These are phyloP conservation scores for Agrocybe pediades DNA, from an alignment of 768 basidiomycete species.

Conservation along the genomic window DNA sequence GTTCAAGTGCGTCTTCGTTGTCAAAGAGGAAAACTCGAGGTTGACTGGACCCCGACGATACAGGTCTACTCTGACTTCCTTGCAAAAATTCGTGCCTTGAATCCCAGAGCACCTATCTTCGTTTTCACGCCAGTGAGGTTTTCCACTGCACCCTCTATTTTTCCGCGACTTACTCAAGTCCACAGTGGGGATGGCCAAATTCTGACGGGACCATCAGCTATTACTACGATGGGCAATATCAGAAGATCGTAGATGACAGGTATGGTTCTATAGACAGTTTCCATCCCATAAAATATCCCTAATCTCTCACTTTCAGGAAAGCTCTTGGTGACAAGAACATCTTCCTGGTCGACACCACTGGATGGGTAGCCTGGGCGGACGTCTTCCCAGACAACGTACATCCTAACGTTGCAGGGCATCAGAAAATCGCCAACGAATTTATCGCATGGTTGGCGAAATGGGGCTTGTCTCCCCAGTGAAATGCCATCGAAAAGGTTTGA, in stretches of 20 bases:
- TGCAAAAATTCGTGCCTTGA: slow-evolving; percentile 41
- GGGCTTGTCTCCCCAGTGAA: slow-evolving; percentile 33
- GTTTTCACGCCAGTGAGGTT: slow-evolving; percentile 51
- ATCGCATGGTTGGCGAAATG: slow-evolving; percentile 46
- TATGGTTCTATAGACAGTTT: slow-evolving; percentile 14
- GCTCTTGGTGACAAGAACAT: slow-evolving; percentile 46
- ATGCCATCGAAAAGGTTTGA: neutral
- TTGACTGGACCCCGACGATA: neutral
- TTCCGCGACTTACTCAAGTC: neutral
- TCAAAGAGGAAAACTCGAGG: neutral
- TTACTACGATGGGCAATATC: slow-evolving; percentile 50
- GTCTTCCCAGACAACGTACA: slow-evolving; percentile 54
- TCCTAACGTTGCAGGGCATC: slow-evolving; percentile 48
- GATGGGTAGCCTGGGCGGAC: slow-evolving; percentile 54
- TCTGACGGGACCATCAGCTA: slow-evolving; percentile 44
- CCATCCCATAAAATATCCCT: neutral
- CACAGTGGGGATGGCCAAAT: slow-evolving; percentile 59
- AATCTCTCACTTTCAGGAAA: slow-evolving; percentile 25
- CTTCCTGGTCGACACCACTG: slow-evolving; percentile 56
- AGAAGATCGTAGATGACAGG: slow-evolving; percentile 45
- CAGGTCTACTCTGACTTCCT: slow-evolving; percentile 53
- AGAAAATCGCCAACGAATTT: slow-evolving; percentile 48
- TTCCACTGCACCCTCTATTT: neutral
- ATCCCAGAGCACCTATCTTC: slow-evolving; percentile 48
- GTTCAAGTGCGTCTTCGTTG: slow-evolving; percentile 32